Evolutionary conservation across 441 rosid genomes (phyloP).

Genomic region (Raphanus hybrid): DNA sequence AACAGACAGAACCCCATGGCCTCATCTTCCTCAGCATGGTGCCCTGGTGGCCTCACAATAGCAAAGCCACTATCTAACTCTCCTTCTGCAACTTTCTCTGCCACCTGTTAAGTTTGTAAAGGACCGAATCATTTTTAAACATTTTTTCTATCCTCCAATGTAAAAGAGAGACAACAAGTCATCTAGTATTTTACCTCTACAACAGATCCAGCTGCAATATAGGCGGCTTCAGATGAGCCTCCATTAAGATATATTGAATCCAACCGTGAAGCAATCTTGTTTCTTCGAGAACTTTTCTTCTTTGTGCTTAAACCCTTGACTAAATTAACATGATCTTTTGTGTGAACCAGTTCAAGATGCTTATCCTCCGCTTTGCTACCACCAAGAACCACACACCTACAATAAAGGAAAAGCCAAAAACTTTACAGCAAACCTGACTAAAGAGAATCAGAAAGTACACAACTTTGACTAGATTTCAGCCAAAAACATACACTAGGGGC

Average conservation of each 20-base stretch:
- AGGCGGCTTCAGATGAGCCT: background rate
- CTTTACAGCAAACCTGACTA: no score
- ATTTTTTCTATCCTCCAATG: background rate
- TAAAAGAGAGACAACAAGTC: background rate
- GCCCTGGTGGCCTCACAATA: conserved; percentile 95
- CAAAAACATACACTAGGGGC: no score
- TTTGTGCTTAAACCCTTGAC: no score
- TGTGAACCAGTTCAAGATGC: background rate
- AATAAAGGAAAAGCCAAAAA: background rate
- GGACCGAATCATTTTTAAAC: background rate
- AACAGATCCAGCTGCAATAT: conserved; percentile 1
- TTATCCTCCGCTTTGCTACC: background rate
- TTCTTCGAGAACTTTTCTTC: no score
- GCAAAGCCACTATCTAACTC: conserved; percentile 81
- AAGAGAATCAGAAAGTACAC: no score
- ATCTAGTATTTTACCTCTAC: background rate
- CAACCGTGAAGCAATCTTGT: background rate
- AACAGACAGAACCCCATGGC: conserved; percentile 95
- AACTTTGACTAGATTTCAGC: no score
- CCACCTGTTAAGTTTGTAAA: conserved; percentile 45
- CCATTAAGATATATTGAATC: background rate
- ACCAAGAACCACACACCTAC: background rate
- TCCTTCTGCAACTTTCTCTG: conserved; percentile 79
- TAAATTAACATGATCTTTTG: no score
- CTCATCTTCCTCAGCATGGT: conserved; percentile 85